phyloP scores from a whole-genome alignment of 805 yeast genomes.

The Candida cerambycidarum region DNA sequence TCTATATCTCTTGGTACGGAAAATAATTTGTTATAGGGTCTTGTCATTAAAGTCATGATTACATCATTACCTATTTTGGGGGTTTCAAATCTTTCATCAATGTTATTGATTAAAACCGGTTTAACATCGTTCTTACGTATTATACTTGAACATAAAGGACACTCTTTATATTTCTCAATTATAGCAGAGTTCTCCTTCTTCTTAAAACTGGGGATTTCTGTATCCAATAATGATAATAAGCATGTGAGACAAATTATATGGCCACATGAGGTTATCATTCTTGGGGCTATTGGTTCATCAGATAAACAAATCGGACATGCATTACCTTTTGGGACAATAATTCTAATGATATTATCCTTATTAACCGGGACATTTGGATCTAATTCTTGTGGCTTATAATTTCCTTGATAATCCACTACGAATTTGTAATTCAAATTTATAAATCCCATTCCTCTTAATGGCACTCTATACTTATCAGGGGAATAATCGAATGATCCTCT shows the following conservation, averaged over 20 bases:
- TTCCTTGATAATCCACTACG: conserved; percentile 64
- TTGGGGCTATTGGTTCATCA: conserved; percentile 83
- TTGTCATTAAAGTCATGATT: conserved; percentile 61
- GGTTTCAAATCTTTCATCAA: conserved; percentile 54
- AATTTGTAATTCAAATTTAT: conserved; percentile 85
- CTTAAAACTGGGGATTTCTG: conserved; percentile 43
- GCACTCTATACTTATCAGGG: conserved; percentile 30
- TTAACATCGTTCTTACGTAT: conserved; percentile 54
- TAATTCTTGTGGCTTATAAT: conserved; percentile 54
- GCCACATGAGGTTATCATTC: conserved; percentile 90
- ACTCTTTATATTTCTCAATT: conserved; percentile 57
- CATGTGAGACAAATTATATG: conserved; percentile 88
- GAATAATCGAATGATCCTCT: conserved; percentile 10
- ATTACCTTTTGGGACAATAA: conserved; percentile 70
- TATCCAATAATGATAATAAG: conserved; percentile 65
- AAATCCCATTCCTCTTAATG: conserved; percentile 62
- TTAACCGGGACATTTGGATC: conserved; percentile 80
- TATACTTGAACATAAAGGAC: conserved; percentile 75
- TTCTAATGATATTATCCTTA: conserved; percentile 60
- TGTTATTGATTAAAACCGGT: conserved; percentile 56
- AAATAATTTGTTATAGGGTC: conserved; percentile 42
- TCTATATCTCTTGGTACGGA: conserved; percentile 48
- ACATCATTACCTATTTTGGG: conserved; percentile 59
- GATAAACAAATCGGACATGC: conserved; percentile 92
- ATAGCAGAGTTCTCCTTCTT: conserved; percentile 35